Evolutionary conservation across 1,139 yeast species (phyloP).

Genomic region (Arxiozyma slooffiae): DNA sequence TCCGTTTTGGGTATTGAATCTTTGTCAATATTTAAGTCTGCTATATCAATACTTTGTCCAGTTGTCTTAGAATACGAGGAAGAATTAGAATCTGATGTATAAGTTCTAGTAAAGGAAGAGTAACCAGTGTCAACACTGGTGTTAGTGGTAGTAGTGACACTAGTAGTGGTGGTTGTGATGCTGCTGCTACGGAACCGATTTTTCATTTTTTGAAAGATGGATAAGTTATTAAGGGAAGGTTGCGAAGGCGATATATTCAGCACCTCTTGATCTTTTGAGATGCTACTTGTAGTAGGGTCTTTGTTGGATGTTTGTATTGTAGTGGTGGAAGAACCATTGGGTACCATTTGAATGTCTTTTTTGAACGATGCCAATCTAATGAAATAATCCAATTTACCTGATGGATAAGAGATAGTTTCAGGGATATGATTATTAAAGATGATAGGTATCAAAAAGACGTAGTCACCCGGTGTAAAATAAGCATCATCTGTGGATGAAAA

Average conservation of each 20-base stretch:
- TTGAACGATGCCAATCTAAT: constrained; percentile 10
- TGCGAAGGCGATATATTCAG: not conserved
- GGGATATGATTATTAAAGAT: constrained; percentile 60
- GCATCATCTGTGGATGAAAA: not conserved
- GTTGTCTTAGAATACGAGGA: not conserved
- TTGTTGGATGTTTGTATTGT: not conserved
- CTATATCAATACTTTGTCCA: constrained; percentile 2
- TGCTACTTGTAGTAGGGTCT: not conserved
- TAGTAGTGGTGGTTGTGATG: not conserved
- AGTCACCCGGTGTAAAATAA: constrained; percentile 46
- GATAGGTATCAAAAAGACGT: constrained; percentile 61
- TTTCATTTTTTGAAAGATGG: constrained; percentile 8
- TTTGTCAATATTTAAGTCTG: constrained; percentile 1
- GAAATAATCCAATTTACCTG: constrained; percentile 18
- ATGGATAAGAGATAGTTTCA: constrained; percentile 51
- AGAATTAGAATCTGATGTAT: not conserved
- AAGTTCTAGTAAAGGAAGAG: not conserved
- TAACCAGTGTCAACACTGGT: not conserved
- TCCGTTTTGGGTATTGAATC: not conserved
- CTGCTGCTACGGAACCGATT: constrained; percentile 2
- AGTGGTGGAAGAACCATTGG: too few species aligned
- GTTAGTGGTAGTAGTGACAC: not conserved
- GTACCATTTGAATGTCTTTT: not conserved
- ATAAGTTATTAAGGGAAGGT: not conserved
- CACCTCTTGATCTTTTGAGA: not conserved